These are phyloP conservation scores for Saccharomyces hybrid DNA, from an alignment of 1,139 yeast genomes.

Conservation along the genomic window DNA sequence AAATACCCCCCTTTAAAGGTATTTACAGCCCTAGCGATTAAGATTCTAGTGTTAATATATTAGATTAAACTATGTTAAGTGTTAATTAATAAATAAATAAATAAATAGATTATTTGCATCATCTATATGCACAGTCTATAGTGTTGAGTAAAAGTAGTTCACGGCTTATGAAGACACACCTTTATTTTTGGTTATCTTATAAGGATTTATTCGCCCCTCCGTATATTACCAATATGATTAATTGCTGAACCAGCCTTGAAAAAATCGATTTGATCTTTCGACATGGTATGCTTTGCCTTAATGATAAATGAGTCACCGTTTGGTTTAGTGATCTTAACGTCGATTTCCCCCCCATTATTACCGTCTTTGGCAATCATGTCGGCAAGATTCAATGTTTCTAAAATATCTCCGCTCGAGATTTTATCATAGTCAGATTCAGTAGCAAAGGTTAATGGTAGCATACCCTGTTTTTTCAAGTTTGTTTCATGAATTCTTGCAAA, in stretches of 20 bases:
- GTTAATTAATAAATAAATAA: not conserved
- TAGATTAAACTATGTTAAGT: not conserved
- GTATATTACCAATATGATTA: constrained; percentile 73
- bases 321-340: constrained; percentile 66
- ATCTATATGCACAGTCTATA: constrained; percentile 2
- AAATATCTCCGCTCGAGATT: constrained; percentile 65
- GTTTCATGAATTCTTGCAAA: constrained; percentile 96
- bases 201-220: constrained; percentile 21
- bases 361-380: constrained; percentile 81
- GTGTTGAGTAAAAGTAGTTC: not conserved
- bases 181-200: not conserved
- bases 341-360: constrained; percentile 74
- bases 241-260: constrained; percentile 97
- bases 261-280: constrained; percentile 89
- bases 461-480: constrained; percentile 90
- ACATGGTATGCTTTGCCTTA: constrained; percentile 88
- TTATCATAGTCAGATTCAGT: constrained; percentile 82
- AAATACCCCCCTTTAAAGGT: not conserved
- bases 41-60: not conserved
- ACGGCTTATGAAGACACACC: not conserved
- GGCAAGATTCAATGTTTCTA: constrained; percentile 68
- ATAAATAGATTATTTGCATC: not conserved
- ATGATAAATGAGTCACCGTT: constrained; percentile 67
- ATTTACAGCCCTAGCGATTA: not conserved
- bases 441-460: constrained; percentile 88